Evolutionary conservation across 2,329 filamentous ascomycete species (phyloP), one percentile per base, ranked within the genome.

Genomic region (Calonectria honghensis): DNA sequence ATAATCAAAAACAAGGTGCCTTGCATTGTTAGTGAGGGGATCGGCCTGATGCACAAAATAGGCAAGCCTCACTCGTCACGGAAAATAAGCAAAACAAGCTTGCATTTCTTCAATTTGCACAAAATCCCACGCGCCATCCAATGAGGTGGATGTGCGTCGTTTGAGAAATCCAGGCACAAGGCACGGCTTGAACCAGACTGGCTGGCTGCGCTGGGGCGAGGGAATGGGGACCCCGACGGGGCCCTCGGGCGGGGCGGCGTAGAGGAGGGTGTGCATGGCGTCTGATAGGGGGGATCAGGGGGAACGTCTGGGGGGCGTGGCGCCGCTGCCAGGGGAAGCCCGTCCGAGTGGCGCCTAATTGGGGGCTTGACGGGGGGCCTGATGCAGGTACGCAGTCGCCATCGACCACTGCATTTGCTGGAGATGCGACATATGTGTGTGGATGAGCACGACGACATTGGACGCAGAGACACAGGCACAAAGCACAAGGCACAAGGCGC

Each of bases 341-440:
- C 48, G 11, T 41, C 27, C 66, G 31, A 51, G 67, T 73, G 39
- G 59, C 70, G 68, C 50, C 48, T 31, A 32, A 13, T 31, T 32
- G 48, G 68, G 35, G 68, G 41, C 68, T 39, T 24, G 32, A 51
- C 57, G n/a, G 51, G 64, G 72, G 75, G 72, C 65, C 68, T 73
- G 72, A 73, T 81, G 79, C 79, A 81, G 77, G 76, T 79, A 81
- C 77, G 70, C 74, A 54, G 71, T 37, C 72, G 57, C 68, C 59
- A 66, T 71, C 41, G 66, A 64, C 70, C 52, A 68, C 57, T 70
- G 51, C 70, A 41, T 64, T 31, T 48, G 51, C 48, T 64, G 61
- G 35, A 61, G 13, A 61, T 61, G 57, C 35, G 57, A 61, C 57
- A 61, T 39, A 61, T 61, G 57, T 37, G 27, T 18, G 50, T 52